Base-by-base conservation (phyloP, 1,284 basidiomycete genomes). In the Exsudoporus floridanus region DNA sequence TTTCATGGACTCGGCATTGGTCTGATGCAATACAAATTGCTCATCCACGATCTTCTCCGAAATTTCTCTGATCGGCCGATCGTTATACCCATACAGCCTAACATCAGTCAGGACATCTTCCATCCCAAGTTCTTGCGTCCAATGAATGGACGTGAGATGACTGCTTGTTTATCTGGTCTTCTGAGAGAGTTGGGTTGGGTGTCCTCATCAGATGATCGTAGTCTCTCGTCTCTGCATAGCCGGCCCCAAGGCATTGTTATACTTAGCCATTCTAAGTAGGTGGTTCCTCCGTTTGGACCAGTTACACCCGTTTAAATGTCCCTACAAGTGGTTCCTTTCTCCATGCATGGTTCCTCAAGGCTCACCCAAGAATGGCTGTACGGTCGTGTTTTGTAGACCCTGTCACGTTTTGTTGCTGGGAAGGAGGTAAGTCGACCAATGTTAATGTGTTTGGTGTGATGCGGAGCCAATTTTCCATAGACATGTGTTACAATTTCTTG, bases 321-420 rank as follows among this genome's bases (percentile, higher is more conserved):
- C 31, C 25, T 37, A 18, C 45, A 37, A 88, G 85, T 60, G 87
- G 88, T 3, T 84, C 86, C 5, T 91, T 90, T 64, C 72, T 77
- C 1, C 91, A 93, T 64, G 85, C 87, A 10, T 93, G 91, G 91
- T 77, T 95, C 65, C 74, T 96, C 45, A 95, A 95, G 71, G 80
- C 81, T 25, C 76, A 83, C 52, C 86, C 92, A 1, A 72, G 81
- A 37, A 76, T 95, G 60, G 73, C 88, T 40, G 73, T 74, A 3
- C 81, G 92, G 3, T 92, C 85, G 13, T 92, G 90, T 62, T 94
- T 96, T 64, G 86, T 94, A 30, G 94, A 97, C 65, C 92, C 94
- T 7, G 88, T 90, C 30, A 84, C 84, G 1, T 94, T 96, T 71
- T 92, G 90, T 69, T 84, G 89, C 7, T 94, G 92, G 92, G 91